phyloP scores from a whole-genome alignment of 2,329 filamentous ascomycete species.

The Microsporum canis region DNA sequence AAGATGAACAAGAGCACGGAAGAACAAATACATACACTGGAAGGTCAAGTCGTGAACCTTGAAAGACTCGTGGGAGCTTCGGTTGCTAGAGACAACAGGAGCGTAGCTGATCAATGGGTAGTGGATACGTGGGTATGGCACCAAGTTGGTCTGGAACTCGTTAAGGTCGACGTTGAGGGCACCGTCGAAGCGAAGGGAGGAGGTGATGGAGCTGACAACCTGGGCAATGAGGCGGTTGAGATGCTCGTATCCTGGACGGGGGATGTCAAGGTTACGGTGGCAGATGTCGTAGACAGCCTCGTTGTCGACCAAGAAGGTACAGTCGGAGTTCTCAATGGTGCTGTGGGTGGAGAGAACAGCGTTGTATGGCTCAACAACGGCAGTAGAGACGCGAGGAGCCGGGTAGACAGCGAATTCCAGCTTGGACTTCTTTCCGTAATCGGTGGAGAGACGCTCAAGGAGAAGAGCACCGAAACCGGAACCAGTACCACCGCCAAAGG shows the following conservation, averaged over 20 bases:
- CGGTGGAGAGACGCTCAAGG: constrained; percentile 97
- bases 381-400: constrained; percentile 90
- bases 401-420: constrained; percentile 99
- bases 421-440: constrained; percentile 99
- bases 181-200: constrained; percentile 94
- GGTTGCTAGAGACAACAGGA: constrained; percentile 85
- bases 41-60: constrained; percentile 64
- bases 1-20: constrained; percentile 8
- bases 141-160: constrained; percentile 99
- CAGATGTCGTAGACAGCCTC: constrained; percentile 99
- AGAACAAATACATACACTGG: constrained; percentile 40
- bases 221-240: constrained; percentile 97
- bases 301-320: constrained; percentile 99
- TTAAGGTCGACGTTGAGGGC: constrained; percentile 98
- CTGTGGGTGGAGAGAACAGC: constrained; percentile 98
- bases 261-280: constrained; percentile 91
- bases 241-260: constrained; percentile 97
- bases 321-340: constrained; percentile 98
- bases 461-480: constrained; percentile 96
- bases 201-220: constrained; percentile 97
- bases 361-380: constrained; percentile 99
- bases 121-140: constrained; percentile 97
- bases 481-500: constrained; percentile 96
- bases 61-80: constrained; percentile 93
- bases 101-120: constrained; percentile 97